These are phyloP conservation scores for Limonium bicolor DNA, from an alignment of 148 eudicot genomes.

Conservation along the genomic window DNA sequence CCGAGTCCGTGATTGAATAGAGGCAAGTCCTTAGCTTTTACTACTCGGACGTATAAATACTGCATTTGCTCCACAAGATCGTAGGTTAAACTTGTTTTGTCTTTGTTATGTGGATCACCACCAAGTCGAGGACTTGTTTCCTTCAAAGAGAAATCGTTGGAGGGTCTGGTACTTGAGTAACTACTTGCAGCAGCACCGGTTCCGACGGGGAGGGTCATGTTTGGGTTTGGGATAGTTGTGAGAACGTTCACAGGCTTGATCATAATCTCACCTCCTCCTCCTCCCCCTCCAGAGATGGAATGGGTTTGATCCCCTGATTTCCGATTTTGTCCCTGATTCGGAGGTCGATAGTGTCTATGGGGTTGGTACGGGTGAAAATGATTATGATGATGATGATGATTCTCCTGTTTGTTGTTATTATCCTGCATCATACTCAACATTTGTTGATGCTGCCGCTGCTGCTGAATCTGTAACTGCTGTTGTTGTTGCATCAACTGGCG, in stretches of 20 bases:
- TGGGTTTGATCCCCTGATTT: conserved; percentile 18
- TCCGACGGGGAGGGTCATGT: conserved; percentile 12
- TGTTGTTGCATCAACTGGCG: conserved; percentile 17
- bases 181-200: conserved; percentile 27
- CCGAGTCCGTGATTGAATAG: too few relatives aligned
- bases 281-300: conserved; percentile 1
- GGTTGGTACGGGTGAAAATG: too few relatives aligned
- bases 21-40: conserved; percentile 48
- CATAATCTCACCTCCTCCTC: conserved; percentile 17
- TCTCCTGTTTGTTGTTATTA: conserved; percentile 17
- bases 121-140: conserved; percentile 86
- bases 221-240: conserved; percentile 33
- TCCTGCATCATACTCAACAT: conserved; percentile 15
- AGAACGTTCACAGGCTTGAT: conserved; percentile 72
- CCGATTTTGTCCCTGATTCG: conserved; percentile 7
- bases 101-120: conserved; percentile 45
- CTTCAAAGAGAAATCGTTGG: conserved; percentile 47
- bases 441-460: conserved; percentile 22
- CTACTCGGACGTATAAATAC: conserved; percentile 75
- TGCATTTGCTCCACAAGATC: conserved; percentile 95
- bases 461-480: conserved; percentile 22
- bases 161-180: conserved; percentile 25
- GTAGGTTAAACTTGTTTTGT: conserved; percentile 68
- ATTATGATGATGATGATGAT: background rate
- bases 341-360: too few relatives aligned